Evolutionary conservation across 495 filamentous ascomycete species (phyloP).

Genomic region (Gamarada debralockiae): DNA sequence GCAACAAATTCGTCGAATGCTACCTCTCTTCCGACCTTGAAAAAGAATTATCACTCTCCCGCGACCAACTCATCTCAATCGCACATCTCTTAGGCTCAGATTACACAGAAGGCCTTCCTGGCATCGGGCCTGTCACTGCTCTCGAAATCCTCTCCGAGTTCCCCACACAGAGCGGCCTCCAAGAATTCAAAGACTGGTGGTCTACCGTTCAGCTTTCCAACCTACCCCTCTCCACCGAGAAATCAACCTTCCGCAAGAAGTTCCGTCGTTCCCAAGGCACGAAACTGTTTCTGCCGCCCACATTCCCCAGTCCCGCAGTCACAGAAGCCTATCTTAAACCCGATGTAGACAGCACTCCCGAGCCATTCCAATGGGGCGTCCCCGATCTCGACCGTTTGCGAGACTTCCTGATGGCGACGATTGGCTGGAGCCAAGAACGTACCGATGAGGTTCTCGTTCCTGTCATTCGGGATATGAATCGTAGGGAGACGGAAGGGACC

Average conservation of each 20-base stretch:
- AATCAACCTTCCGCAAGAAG: slow-evolving; percentile 69
- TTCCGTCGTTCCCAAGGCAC: slow-evolving; percentile 69
- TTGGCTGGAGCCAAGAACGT: slow-evolving; percentile 86
- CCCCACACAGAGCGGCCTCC: slow-evolving; percentile 42
- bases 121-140: slow-evolving; percentile 89
- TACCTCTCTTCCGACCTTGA: slow-evolving; percentile 86
- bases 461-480: slow-evolving; percentile 92
- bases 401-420: slow-evolving; percentile 84
- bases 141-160: slow-evolving; percentile 94
- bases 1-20: slow-evolving; percentile 94
- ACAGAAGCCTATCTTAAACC: slow-evolving; percentile 80
- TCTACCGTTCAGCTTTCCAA: slow-evolving; percentile 59
- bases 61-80: slow-evolving; percentile 77
- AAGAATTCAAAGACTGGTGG: slow-evolving; percentile 87
- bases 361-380: slow-evolving; percentile 88
- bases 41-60: slow-evolving; percentile 79
- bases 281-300: slow-evolving; percentile 78
- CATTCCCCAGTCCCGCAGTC: slow-evolving; percentile 73
- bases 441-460: slow-evolving; percentile 95
- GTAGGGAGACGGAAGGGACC: slow-evolving; percentile 78
- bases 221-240: slow-evolving; percentile 48
- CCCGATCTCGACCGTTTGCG: slow-evolving; percentile 85
- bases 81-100: slow-evolving; percentile 89
- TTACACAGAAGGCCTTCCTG: slow-evolving; percentile 89
- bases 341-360: slow-evolving; percentile 74